Evolutionary conservation across 805 yeast species (phyloP), one percentile per base, ranked within the genome.

Genomic region (Myxozyma lipomycoides): DNA sequence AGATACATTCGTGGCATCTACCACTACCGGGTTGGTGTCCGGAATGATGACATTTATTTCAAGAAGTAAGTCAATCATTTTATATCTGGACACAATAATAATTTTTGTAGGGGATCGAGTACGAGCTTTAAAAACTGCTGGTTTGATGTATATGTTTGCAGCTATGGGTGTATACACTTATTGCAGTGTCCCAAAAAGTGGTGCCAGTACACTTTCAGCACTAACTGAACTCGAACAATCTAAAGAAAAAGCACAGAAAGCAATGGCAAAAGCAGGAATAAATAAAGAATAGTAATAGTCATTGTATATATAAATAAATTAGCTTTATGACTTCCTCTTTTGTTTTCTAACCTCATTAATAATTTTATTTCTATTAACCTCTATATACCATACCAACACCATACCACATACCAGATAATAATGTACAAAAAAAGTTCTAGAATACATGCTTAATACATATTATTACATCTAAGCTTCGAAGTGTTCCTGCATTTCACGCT

Each of bases 31-130:
- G n/a, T 25, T 30, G 9, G 19, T 47, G 7, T 40, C 51, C n/a
- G 51, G 40, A 15, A 34, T 40, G n/a, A 45, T 43, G 23, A 34
- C 52, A n/a, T 51, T 41, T 41, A 18, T 47, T 17, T 38, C 52
- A 12, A 10, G 36, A 22, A 39, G 54, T 50, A 48, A 12, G 48
- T 28, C 32, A 7, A 28, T 28, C 32, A 12, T 12, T 12, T 12
- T n/a, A n/a, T n/a, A n/a, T n/a, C n/a, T n/a, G n/a, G n/a, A n/a
- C n/a, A n/a, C n/a, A n/a, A n/a, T n/a, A n/a, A n/a, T n/a, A n/a
- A n/a, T n/a, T n/a, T n/a, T 28, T 28, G 7, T 12, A 28, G 32
- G 32, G 32, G 12, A 28, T 12, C 7, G 32, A 28, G 23, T 18
- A 9, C 40, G 15, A 37, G 23, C 19, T 7, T 12, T 37, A 9